Conservation (phyloP, 192 early-diverging fungal genomes). For the Rhizophagus sp. region DNA sequence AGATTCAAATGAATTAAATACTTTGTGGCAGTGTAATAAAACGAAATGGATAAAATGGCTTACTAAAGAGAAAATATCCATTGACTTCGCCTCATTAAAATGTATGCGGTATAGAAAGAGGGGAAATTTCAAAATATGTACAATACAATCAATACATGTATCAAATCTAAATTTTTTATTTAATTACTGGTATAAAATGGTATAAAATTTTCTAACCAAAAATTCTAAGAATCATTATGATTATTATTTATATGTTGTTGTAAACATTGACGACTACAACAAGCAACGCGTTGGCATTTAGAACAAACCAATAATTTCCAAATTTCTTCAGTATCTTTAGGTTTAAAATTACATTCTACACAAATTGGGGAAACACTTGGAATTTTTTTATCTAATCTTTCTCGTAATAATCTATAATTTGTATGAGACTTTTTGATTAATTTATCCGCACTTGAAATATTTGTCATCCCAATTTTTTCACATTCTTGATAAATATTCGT, state of each 20-base stretch:
- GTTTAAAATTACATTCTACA: background rate
- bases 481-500: background rate
- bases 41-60: too few species aligned
- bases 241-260: background rate
- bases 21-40: too few species aligned
- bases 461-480: background rate
- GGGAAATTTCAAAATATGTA: too few species aligned
- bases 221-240: too few species aligned
- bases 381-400: background rate
- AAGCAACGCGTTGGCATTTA: background rate
- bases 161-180: too few species aligned
- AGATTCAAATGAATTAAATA: too few species aligned
- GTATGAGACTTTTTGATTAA: background rate
- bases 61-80: too few species aligned
- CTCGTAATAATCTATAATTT: background rate
- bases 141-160: too few species aligned
- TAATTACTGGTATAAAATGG: too few species aligned
- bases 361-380: background rate
- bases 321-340: background rate
- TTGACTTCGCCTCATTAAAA: too few species aligned
- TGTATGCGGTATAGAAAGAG: too few species aligned
- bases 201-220: too few species aligned
- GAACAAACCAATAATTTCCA: background rate
- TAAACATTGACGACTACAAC: background rate
- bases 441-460: background rate